Conservation (phyloP, 1,284 basidiomycete species). For the Erythrobasidium hasegawianum region DNA sequence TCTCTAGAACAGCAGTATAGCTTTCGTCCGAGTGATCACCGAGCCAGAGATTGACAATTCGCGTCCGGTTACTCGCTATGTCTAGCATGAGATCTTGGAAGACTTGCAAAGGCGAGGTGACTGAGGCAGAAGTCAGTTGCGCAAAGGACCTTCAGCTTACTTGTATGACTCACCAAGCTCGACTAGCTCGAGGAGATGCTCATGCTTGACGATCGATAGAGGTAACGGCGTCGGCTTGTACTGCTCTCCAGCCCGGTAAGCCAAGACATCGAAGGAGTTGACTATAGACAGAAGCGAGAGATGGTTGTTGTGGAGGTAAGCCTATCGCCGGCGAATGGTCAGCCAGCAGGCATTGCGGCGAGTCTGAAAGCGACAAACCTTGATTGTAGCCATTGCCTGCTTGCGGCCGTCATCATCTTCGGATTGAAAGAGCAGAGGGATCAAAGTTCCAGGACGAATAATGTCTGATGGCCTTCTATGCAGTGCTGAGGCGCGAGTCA, state of each 20-base stretch:
- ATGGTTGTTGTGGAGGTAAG: neutral
- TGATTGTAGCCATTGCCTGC: neutral
- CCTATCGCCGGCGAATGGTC: no score
- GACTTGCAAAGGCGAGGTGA: neutral
- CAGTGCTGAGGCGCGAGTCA: no score
- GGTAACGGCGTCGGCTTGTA: neutral
- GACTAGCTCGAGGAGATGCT: neutral
- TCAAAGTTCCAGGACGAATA: neutral
- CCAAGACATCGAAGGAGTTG: neutral
- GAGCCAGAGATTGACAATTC: neutral
- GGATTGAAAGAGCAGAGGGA: neutral
- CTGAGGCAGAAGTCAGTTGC: neutral
- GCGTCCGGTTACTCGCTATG: neutral
- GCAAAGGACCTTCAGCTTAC: neutral
- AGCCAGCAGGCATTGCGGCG: no score
- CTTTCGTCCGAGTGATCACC: neutral
- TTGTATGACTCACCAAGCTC: neutral
- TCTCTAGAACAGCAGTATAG: neutral
- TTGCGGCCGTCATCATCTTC: neutral
- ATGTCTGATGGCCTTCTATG: neutral
- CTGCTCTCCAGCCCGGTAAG: neutral
- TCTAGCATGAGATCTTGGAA: neutral
- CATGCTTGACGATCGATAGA: neutral
- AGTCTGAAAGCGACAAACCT: neutral
- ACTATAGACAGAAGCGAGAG: neutral